phyloP scores from a whole-genome alignment of 2,329 filamentous ascomycete genomes.

The Neocatenulostroma microsporum region DNA sequence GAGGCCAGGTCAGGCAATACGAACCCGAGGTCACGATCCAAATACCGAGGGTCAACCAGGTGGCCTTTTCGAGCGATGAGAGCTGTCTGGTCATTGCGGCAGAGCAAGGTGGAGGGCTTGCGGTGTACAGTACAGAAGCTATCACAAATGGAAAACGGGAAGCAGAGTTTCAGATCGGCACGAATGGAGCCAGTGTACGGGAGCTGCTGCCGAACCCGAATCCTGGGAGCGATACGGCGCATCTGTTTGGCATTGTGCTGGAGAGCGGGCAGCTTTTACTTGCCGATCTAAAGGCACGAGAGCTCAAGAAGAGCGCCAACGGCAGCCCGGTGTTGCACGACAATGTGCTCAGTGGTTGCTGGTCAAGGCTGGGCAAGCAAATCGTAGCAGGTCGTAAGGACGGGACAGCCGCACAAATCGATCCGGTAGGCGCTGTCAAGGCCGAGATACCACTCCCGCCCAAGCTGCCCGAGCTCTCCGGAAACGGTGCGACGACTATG shows the following conservation, averaged over 20 bases:
- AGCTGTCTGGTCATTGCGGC: slow-evolving; percentile 74
- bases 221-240: slow-evolving; percentile 51
- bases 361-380: slow-evolving; percentile 92
- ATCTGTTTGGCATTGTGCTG: slow-evolving; percentile 74
- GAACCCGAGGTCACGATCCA: slow-evolving; percentile 65
- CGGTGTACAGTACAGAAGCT: slow-evolving; percentile 68
- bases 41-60: slow-evolving; percentile 73
- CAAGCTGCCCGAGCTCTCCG: slow-evolving; percentile 46
- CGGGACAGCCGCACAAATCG: slow-evolving; percentile 75
- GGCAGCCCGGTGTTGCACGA: slow-evolving; percentile 58
- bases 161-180: slow-evolving; percentile 66
- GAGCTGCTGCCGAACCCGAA: slow-evolving; percentile 74
- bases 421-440: slow-evolving; percentile 68
- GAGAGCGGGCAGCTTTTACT: slow-evolving; percentile 73
- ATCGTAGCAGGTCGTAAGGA: slow-evolving; percentile 77
- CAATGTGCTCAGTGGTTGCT: slow-evolving; percentile 74
- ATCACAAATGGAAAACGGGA: slow-evolving; percentile 60
- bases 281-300: slow-evolving; percentile 65
- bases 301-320: slow-evolving; percentile 50
- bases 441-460: slow-evolving; percentile 72
- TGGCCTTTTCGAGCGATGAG: slow-evolving; percentile 87
- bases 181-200: slow-evolving; percentile 65
- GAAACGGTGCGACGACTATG: slow-evolving; percentile 12
- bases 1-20: slow-evolving; percentile 61
- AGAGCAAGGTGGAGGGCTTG: slow-evolving; percentile 70